A percentile compares a stretch with the other conserved stretches of the same genome.
These are phyloP conservation scores for Agarophyton chilense DNA, from an alignment of 23 red algal species.

Conservation along the genomic window DNA sequence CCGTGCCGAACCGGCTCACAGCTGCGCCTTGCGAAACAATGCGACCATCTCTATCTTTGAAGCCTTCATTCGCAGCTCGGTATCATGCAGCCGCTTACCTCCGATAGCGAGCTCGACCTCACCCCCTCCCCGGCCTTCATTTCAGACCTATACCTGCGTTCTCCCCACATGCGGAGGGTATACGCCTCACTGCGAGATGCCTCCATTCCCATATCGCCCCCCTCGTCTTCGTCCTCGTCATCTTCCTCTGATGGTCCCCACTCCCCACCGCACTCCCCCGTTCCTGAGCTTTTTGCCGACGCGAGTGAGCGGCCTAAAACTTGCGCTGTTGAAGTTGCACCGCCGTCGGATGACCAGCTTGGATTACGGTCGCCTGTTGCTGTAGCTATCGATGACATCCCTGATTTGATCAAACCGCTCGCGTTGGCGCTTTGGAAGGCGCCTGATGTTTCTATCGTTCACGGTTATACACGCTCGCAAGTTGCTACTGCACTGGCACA, in stretches of 20 bases:
- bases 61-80: too few relatives aligned
- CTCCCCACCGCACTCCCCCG: neutral
- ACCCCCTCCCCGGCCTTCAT: neutral
- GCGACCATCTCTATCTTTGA: neutral
- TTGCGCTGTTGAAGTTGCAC: neutral
- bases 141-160: neutral
- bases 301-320: neutral
- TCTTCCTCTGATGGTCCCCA: neutral
- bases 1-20: too few relatives aligned
- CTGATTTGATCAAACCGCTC: neutral
- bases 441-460: neutral
- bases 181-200: neutral
- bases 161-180: neutral
- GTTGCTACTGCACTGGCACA: conserved; percentile 15
- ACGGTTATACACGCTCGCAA: neutral
- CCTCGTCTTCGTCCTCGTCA: neutral
- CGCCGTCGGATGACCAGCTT: conserved; percentile 25
- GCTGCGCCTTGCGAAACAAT: too few relatives aligned
- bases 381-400: conserved; percentile 12
- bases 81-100: neutral
- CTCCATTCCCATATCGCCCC: neutral
- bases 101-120: conserved; percentile 13
- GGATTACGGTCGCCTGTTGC: conserved; percentile 5
- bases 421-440: neutral
- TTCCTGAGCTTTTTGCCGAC: neutral